phyloP scores from a whole-genome alignment of 1,284 basidiomycete species.

The Ceratobasidium sp. region DNA sequence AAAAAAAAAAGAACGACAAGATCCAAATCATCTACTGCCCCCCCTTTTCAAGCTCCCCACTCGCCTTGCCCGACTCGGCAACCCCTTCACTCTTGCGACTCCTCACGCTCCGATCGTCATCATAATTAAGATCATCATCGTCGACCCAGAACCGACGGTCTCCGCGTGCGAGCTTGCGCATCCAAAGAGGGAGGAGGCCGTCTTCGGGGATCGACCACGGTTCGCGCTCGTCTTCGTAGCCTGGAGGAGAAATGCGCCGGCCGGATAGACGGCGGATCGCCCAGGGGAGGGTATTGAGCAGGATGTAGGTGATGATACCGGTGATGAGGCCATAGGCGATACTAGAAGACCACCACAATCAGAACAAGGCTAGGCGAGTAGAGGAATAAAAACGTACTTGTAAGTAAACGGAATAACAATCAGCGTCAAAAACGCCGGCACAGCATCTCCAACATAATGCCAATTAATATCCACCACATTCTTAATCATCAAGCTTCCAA shows the following conservation, averaged over 20 bases:
- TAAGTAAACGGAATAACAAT: slow-evolving; percentile 82
- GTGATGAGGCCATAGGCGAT: slow-evolving; percentile 89
- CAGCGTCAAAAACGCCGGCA: slow-evolving; percentile 85
- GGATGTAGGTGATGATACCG: slow-evolving; percentile 76
- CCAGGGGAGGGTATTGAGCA: slow-evolving; percentile 80
- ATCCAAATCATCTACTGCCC: slow-evolving; percentile 11
- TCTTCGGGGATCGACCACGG: slow-evolving; percentile 77
- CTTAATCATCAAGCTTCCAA: slow-evolving; percentile 90
- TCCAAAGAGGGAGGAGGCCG: slow-evolving; percentile 76
- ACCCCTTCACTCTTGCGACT: slow-evolving; percentile 14
- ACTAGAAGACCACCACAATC: slow-evolving; percentile 59
- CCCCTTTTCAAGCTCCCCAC: slow-evolving; percentile 38
- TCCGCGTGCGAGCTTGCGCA: slow-evolving; percentile 61
- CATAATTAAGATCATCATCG: slow-evolving; percentile 17
- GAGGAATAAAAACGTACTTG: slow-evolving; percentile 65
- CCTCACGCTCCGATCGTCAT: slow-evolving; percentile 5
- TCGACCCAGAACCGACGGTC: slow-evolving; percentile 55
- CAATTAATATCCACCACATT: slow-evolving; percentile 91
- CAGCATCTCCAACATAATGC: slow-evolving; percentile 86
- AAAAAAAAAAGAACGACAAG: slow-evolving; percentile 13
- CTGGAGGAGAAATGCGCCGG: slow-evolving; percentile 76
- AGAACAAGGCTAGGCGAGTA: slow-evolving; percentile 45
- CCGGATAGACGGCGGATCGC: slow-evolving; percentile 67
- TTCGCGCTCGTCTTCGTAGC: slow-evolving; percentile 67
- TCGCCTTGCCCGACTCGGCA: slow-evolving; percentile 23